Evolutionary conservation across 1,139 yeast genomes (phyloP), one percentile per base, ranked within the genome.

Genomic region (Wickerhamomyces sp.): DNA sequence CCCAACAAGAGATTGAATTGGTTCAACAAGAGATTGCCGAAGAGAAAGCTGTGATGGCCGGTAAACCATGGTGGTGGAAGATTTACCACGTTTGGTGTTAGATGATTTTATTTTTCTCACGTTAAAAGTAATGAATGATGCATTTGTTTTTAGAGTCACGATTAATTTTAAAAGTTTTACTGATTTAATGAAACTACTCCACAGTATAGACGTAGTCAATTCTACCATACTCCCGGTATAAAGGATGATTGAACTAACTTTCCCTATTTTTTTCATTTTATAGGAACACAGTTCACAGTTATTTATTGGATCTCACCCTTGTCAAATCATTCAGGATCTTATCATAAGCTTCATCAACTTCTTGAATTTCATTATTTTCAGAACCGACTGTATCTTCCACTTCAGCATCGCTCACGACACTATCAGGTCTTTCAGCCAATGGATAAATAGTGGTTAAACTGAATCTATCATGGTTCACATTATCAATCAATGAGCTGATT

Each of bases 331-430:
- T 78, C 47, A 82, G 61, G 32, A 82, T 59, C 51, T 77, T 78
- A 43, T 82, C 89, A 51, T 82, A 82, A 8, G 77, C 82, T 49
- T 79, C 83, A 52, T 79, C 84, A 26, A 78, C 68, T n/a, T 43
- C 47, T 13, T 39, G 42, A 16, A 39, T 23, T 10, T 30, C 27
- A 23, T 21, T 26, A 47, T n/a, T n/a, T n/a, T 48, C 13, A 61
- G 62, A 16, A 52, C 55, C 23, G 8, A 10, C 39, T 11, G 40
- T 45, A 23, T 68, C 71, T n/a, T 47, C 54, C n/a, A 44, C 50
- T 40, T 39, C 51, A 6, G 33, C 41, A 21, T 47, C 55, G 23
- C 37, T 35, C 16, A 23, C 22, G 17, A 18, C 18, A 36, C 21
- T 35, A 5, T 29, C 32, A 25, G 30, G 35, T 22, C 37, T 34